phyloP scores from a whole-genome alignment of 2,329 filamentous ascomycete species.

The Falciphora oryzae region DNA sequence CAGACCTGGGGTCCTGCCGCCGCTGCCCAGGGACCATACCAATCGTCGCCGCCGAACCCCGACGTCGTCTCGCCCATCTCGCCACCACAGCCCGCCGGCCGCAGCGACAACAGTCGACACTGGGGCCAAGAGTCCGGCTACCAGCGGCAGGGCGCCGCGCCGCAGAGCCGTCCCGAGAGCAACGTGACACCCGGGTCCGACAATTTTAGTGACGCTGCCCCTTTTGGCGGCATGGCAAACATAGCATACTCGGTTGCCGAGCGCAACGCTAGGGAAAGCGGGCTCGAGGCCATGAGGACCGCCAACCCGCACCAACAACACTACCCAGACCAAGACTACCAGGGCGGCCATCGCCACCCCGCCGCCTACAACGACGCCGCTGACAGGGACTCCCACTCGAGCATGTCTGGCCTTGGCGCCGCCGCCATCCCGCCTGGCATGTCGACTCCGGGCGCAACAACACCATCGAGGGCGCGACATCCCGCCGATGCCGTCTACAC shows the following conservation, averaged over 20 bases:
- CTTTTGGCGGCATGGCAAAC: slow-evolving; percentile 59
- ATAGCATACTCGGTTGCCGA: slow-evolving; percentile 63
- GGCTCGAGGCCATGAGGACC: slow-evolving; percentile 52
- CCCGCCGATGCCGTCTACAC: slow-evolving; percentile 43
- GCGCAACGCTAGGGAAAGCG: slow-evolving; percentile 58
- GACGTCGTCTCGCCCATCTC: slow-evolving; percentile 22
- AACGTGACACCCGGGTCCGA: slow-evolving; percentile 58
- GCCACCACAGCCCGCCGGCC: slow-evolving; percentile 21
- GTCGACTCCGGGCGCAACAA: slow-evolving; percentile 27
- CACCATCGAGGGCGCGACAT: slow-evolving; percentile 44
- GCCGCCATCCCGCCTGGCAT: slow-evolving; percentile 27
- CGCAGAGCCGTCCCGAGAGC: slow-evolving; percentile 24
- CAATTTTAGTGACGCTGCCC: slow-evolving; percentile 56
- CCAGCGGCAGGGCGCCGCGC: slow-evolving; percentile 16
- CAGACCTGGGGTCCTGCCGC: slow-evolving; percentile 14
- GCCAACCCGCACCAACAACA: slow-evolving; percentile 18
- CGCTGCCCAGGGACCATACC: not conserved
- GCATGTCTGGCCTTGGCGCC: slow-evolving; percentile 32
- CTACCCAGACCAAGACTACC: slow-evolving; percentile 23
- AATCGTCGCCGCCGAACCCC: slow-evolving; percentile 11
- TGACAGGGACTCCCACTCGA: slow-evolving; percentile 37
- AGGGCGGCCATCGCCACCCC: slow-evolving; percentile 13
- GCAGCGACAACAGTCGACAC: slow-evolving; percentile 18
- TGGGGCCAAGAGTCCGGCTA: slow-evolving; percentile 21
- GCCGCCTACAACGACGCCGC: slow-evolving; percentile 17